phyloP scores from a whole-genome alignment of 192 early-diverging fungal genomes.

The Podila clonocystis region DNA sequence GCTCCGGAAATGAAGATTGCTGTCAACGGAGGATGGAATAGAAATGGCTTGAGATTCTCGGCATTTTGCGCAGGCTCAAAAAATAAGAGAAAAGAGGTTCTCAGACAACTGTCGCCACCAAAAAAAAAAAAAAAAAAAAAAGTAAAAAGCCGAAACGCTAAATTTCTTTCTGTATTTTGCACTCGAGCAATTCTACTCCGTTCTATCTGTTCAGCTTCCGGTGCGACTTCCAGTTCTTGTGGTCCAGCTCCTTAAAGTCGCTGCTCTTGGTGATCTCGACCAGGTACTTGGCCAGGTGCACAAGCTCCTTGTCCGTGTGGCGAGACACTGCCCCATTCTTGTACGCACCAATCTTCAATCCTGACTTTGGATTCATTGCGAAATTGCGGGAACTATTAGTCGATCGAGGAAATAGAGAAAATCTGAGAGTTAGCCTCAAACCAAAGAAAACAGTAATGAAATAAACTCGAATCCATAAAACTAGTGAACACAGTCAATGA shows the following conservation, averaged over 20 bases:
- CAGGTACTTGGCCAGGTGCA: constrained; percentile 67
- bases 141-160: not conserved
- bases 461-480: not conserved
- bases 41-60: too few relatives aligned
- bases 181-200: not conserved
- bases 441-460: too few relatives aligned
- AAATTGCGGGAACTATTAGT: constrained; percentile 69
- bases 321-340: constrained; percentile 61
- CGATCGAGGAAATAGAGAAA: not conserved
- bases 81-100: too few relatives aligned
- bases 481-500: not conserved
- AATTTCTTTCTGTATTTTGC: not conserved
- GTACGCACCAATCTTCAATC: constrained; percentile 74
- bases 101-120: too few relatives aligned
- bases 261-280: constrained; percentile 60
- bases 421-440: not conserved
- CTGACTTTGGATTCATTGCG: constrained; percentile 75
- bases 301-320: constrained; percentile 66
- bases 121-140: not conserved
- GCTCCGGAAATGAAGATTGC: too few relatives aligned
- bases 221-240: constrained; percentile 61
- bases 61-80: too few relatives aligned
- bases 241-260: constrained; percentile 68
- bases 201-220: constrained; percentile 14
- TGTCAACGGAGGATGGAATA: too few relatives aligned